phyloP scores from a whole-genome alignment of 176 grass and related monocot genomes.

The Alloteropsis semialata region DNA sequence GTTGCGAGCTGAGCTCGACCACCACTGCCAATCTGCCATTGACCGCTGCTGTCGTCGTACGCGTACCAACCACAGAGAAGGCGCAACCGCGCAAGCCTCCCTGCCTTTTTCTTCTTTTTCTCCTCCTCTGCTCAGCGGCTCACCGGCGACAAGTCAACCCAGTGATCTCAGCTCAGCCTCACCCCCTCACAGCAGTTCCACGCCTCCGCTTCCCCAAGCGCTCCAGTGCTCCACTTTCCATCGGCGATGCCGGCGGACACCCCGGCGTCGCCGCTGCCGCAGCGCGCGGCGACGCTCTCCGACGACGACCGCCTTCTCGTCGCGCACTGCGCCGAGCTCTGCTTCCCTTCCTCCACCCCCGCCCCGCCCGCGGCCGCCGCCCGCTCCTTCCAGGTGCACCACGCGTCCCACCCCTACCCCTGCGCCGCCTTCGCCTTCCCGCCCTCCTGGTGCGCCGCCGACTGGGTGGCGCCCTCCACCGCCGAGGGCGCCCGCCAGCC shows the following conservation, averaged over 20 bases:
- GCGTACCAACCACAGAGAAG: not conserved
- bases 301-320: slow-evolving; percentile 58
- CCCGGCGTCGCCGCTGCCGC: not conserved
- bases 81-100: not conserved
- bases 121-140: not conserved
- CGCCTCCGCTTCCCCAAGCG: not conserved
- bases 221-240: not conserved
- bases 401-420: slow-evolving; percentile 50
- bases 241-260: slow-evolving; percentile 41
- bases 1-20: too few species aligned
- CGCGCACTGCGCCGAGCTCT: slow-evolving; percentile 42
- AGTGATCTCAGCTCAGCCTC: not conserved
- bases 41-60: not conserved
- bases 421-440: slow-evolving; percentile 66
- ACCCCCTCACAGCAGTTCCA: not conserved
- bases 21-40: too few species aligned
- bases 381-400: slow-evolving; percentile 54
- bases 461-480: slow-evolving; percentile 39
- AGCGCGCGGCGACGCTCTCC: slow-evolving; percentile 19
- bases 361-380: not conserved
- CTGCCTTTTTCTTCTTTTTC: not conserved
- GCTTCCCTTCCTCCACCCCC: slow-evolving; percentile 14
- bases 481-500: slow-evolving; percentile 16
- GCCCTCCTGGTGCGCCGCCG: slow-evolving; percentile 64
- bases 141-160: slow-evolving; percentile 7